A percentile compares a stretch with the other conserved stretches of the same genome.
Conservation (phyloP, 495 filamentous ascomycete genomes). For the Sabuloglossum arenarium region DNA sequence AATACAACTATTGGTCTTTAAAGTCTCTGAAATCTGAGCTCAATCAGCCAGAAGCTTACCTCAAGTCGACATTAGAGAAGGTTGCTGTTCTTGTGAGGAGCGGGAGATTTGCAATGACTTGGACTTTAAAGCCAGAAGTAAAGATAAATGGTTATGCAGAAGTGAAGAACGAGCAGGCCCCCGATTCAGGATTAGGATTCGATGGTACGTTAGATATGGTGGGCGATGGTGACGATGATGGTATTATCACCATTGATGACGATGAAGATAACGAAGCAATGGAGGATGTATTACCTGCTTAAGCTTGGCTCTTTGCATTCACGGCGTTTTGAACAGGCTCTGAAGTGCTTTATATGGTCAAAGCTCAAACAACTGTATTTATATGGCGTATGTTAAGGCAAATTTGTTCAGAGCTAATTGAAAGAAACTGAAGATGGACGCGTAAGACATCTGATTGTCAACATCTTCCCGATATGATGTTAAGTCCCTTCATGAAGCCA, state of each 20-base stretch:
- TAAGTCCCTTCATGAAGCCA: too few relatives aligned
- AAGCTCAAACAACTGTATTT: background rate
- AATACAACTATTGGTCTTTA: constrained; percentile 78
- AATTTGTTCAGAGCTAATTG: too few relatives aligned
- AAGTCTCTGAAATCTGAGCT: constrained; percentile 50
- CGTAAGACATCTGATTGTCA: too few relatives aligned
- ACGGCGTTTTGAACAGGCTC: background rate
- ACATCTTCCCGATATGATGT: too few relatives aligned
- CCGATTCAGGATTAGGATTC: constrained; percentile 19
- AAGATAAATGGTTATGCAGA: constrained; percentile 30
- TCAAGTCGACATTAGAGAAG: constrained; percentile 65
- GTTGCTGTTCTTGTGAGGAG: constrained; percentile 61
- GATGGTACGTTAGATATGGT: constrained; percentile 24
- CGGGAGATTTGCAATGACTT: constrained; percentile 65
- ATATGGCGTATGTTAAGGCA: background rate
- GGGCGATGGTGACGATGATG: constrained; percentile 21
- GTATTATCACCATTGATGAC: constrained; percentile 21
- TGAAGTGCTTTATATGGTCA: background rate
- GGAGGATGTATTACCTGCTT: constrained; percentile 37
- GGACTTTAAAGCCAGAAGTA: constrained; percentile 51
- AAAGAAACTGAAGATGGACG: too few relatives aligned
- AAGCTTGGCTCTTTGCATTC: background rate
- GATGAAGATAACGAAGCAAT: constrained; percentile 51
- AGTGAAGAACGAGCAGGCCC: constrained; percentile 27
- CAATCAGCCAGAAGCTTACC: constrained; percentile 75